Base-by-base conservation (phyloP, 768 basidiomycete genomes). In the Mycena galericulata region DNA sequence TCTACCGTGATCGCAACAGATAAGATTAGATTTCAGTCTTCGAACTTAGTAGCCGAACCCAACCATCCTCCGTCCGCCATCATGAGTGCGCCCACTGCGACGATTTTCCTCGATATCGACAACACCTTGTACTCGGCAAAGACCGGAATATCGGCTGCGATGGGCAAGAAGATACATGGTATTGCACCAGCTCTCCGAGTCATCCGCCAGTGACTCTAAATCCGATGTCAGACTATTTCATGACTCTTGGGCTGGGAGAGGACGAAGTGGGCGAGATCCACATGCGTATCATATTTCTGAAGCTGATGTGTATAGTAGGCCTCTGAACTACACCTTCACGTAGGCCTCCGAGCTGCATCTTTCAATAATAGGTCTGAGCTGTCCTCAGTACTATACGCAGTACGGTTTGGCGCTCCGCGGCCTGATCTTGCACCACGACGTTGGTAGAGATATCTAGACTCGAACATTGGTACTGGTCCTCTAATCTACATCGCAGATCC, bases 391-490 rank as follows among this genome's bases (percentile, higher is more conserved):
- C 76, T 95, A 93, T 77, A 89, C 83, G 0, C 85, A 92, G 70
- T 96, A 96, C 64, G 95, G 95, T 7, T 88, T 96, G 38, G 92
- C 95, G 15, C 79, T 96, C 15, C 88, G 94, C 22, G 95, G 95
- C 4, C 84, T 96, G 38, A 87, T 87, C 30, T 86, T 84, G 40
- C 91, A 96, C 78, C 92, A 96, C 72, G 80, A 89, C 72, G 87
- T 95, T 74, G 92, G 94, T 51, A n/a, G 76, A 54, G 74, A 75
- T 68, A 69, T 69, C 59, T 26, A 26, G 58, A 7, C 65, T 41
- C 55, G 30, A 43, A 60, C 20, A 10, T 55, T 18, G 36, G 30
- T 41, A 29, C 36, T 29, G 51, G 22, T 36, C 46, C 34, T 69
- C 65, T 36, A 66, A 43, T 36, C 22, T 27, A 20, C 20, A 53